phyloP scores from a whole-genome alignment of 2,329 filamentous ascomycete genomes.

The Madurella mycetomatis region DNA sequence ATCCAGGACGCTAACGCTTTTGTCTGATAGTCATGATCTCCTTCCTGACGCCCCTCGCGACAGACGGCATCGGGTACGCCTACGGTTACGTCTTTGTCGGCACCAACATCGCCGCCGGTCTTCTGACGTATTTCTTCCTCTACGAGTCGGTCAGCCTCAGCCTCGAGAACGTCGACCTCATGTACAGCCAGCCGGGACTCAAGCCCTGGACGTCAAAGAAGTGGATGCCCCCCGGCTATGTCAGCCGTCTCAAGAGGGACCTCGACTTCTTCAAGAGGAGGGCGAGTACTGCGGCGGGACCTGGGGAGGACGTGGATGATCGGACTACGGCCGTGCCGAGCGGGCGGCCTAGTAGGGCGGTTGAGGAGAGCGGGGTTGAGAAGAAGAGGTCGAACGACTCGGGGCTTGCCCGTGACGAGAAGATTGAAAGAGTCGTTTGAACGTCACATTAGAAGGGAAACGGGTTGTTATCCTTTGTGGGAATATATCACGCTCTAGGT shows the following conservation, averaged over 20 bases:
- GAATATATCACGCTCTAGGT: no score
- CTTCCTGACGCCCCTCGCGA: conserved; percentile 67
- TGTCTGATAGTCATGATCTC: conserved; percentile 35
- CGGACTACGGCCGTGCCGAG: conserved; percentile 17
- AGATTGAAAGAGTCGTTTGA: no score
- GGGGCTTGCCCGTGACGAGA: no score
- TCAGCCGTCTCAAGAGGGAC: conserved; percentile 21
- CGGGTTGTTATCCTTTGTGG: no score
- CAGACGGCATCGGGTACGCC: conserved; percentile 53
- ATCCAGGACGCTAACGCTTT: conserved; percentile 1
- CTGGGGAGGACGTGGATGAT: conserved; percentile 12
- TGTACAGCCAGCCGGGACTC: conserved; percentile 53
- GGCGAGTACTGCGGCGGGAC: not conserved
- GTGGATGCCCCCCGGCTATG: conserved; percentile 35
- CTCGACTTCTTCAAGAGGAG: conserved; percentile 10
- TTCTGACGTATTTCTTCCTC: conserved; percentile 63
- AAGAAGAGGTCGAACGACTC: not conserved
- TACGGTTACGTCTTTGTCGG: conserved; percentile 64
- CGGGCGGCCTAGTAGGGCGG: conserved; percentile 4
- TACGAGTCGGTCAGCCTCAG: conserved; percentile 51
- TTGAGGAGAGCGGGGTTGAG: not conserved
- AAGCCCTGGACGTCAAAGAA: conserved; percentile 52
- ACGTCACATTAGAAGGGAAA: no score
- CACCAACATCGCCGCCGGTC: conserved; percentile 53
- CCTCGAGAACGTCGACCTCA: conserved; percentile 64